phyloP scores from a whole-genome alignment of 257 asterid genomes.

The Cynanchum wilfordii region DNA sequence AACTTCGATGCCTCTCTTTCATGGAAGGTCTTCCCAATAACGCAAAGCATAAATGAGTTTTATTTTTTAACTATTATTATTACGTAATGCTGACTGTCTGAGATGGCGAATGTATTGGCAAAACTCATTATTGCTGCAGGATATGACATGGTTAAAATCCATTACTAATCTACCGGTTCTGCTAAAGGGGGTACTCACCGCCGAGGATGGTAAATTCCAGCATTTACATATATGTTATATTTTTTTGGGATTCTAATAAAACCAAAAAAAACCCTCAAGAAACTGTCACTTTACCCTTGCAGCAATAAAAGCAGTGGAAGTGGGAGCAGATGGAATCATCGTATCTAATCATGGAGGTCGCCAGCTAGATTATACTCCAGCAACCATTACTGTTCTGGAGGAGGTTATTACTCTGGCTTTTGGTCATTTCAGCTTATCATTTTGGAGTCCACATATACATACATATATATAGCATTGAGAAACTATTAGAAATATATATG shows the following conservation, averaged over 20 bases:
- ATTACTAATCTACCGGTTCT: slow-evolving; percentile 51
- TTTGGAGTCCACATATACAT: neutral
- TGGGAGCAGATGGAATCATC: slow-evolving; percentile 47
- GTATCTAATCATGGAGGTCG: slow-evolving; percentile 72
- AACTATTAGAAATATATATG: no score
- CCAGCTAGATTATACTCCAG: slow-evolving; percentile 54
- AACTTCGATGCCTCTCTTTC: slow-evolving; percentile 39
- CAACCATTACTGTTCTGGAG: slow-evolving; percentile 57
- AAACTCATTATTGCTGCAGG: slow-evolving; percentile 29
- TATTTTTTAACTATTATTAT: no score
- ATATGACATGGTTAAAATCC: slow-evolving; percentile 59
- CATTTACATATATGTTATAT: neutral
- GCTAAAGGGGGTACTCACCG: slow-evolving; percentile 51
- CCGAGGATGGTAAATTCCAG: slow-evolving; percentile 46
- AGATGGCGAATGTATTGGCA: neutral
- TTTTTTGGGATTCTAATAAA: neutral
- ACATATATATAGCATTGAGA: no score
- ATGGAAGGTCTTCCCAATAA: slow-evolving; percentile 39
- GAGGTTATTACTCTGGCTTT: slow-evolving; percentile 35
- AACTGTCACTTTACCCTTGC: slow-evolving; percentile 6
- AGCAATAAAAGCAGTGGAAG: slow-evolving; percentile 58
- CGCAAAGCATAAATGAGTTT: neutral
- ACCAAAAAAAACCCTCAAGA: no score
- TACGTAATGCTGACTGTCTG: neutral
- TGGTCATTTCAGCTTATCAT: neutral